phyloP scores from a whole-genome alignment of 306 rosid genomes.

The Lathyrus sativus region DNA sequence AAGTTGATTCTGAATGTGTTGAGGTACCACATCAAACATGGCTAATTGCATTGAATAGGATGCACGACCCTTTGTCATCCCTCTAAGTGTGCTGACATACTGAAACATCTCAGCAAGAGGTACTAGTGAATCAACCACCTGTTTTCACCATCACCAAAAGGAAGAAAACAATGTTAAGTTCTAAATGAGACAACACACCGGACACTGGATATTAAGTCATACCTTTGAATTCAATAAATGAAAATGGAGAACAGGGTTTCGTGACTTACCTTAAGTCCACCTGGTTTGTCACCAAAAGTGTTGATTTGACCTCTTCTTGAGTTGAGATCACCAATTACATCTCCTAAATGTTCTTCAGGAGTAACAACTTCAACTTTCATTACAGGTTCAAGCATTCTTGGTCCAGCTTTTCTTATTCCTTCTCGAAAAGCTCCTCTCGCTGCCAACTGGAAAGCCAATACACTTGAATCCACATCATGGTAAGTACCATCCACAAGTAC shows the following conservation, averaged over 20 bases:
- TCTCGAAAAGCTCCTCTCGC: slow-evolving; percentile 97
- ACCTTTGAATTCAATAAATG: slow-evolving; percentile 15
- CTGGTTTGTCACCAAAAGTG: slow-evolving; percentile 92
- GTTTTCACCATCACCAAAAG: slow-evolving; percentile 41
- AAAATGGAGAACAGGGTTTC: slow-evolving; percentile 22
- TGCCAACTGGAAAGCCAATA: slow-evolving; percentile 92
- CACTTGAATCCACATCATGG: slow-evolving; percentile 98
- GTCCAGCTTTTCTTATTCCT: slow-evolving; percentile 80
- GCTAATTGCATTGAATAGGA: slow-evolving; percentile 93
- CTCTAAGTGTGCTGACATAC: slow-evolving; percentile 87
- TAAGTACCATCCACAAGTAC: slow-evolving; percentile 81
- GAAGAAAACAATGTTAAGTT: neutral
- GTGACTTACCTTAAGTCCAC: slow-evolving; percentile 84
- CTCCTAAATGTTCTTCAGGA: slow-evolving; percentile 95
- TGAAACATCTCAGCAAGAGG: slow-evolving; percentile 99
- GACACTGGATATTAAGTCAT: slow-evolving; percentile 3
- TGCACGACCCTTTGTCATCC: slow-evolving; percentile 99
- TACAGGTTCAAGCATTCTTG: slow-evolving; percentile 91
- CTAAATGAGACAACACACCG: neutral
- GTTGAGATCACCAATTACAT: slow-evolving; percentile 96
- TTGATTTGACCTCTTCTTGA: slow-evolving; percentile 98
- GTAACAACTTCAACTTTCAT: slow-evolving; percentile 98
- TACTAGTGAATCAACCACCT: slow-evolving; percentile 89
- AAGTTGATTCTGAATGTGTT: slow-evolving; percentile 89
- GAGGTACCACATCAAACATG: slow-evolving; percentile 91